Evolutionary conservation across 805 yeast species (phyloP), one percentile per base, ranked within the genome.

Genomic region (Candida takata): DNA sequence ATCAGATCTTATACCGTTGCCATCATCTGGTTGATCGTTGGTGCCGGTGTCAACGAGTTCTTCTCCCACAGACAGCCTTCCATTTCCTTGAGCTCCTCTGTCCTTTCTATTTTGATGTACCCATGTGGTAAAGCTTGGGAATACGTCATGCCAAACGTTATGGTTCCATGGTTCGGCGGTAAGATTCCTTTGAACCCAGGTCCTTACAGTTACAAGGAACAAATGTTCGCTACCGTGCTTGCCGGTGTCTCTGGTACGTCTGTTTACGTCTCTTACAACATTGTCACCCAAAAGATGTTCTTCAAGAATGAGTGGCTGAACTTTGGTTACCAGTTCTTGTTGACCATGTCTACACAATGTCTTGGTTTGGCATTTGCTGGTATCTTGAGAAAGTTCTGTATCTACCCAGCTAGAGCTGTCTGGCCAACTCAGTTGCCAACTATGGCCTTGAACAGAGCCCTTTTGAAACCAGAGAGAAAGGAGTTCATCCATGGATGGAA

Each of bases 361-460:
- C 57, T 79, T 44, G 87, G 86, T 17, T 72, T 76, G 48, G 79
- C 83, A 1, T 69, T 79, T 52, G 84, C 85, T 6, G 79, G 82
- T 33, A 49, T 79, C 15, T 66, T 77, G 66, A 67, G 81, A 48
- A 69, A 72, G 40, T 70, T 79, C 23, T 67, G 66, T 3, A 67
- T 77, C 8, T 74, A 74, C 47, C 77, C 77, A 11, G 57, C 60
- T 4, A 57, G 63, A 36, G 62, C 75, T 10, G 51, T 77, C 24
- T 77, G 82, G 82, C 79, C 77, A 25, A 58, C 69, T 3, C 38
- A 61, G 3, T 47, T 74, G 42, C 77, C 79, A n/a, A 59, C 67
- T 0, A 43, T 74, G 24, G 70, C 74, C n/a, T 51, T 74, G 34
- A 72, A 72, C 49, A 61, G 66, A 35, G 71, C 78, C 1, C 57